Percentiles rank a stretch among this genome's conserved stretches.
Conservation (phyloP, 768 basidiomycete genomes). For the Amyloporia xantha region DNA sequence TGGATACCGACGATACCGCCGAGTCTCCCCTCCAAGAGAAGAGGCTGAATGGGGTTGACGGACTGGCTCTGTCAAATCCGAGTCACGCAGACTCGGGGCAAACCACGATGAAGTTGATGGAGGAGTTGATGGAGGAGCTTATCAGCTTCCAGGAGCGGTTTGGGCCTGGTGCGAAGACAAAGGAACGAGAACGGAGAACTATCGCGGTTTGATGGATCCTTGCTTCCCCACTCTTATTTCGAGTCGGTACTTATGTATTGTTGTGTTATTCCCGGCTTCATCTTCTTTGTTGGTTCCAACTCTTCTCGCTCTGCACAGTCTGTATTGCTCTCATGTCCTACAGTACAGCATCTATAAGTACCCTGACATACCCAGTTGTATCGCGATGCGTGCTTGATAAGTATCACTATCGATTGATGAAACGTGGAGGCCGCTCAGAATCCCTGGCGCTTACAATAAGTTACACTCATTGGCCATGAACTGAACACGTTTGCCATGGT, state of each 20-base stretch:
- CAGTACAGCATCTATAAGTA: too few relatives aligned
- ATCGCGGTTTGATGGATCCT: slow-evolving; percentile 21
- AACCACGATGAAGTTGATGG: slow-evolving; percentile 77
- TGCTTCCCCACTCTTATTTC: background rate
- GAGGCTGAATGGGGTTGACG: background rate
- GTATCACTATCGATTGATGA: too few relatives aligned
- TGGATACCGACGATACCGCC: slow-evolving; percentile 20
- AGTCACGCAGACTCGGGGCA: slow-evolving; percentile 10
- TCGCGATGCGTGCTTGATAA: too few relatives aligned
- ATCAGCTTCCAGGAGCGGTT: slow-evolving; percentile 86
- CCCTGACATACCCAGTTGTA: too few relatives aligned
- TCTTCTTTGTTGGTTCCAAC: too few relatives aligned
- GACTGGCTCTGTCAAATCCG: background rate
- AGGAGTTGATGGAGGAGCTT: slow-evolving; percentile 85
- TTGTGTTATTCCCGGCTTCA: background rate
- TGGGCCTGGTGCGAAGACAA: slow-evolving; percentile 47
- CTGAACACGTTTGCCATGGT: too few relatives aligned
- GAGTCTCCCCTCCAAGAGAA: slow-evolving; percentile 20
- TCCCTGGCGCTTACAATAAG: too few relatives aligned
- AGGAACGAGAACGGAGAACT: slow-evolving; percentile 29
- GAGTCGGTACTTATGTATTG: too few relatives aligned
- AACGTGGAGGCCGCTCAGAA: too few relatives aligned
- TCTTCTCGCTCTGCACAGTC: too few relatives aligned
- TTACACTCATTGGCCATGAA: too few relatives aligned
- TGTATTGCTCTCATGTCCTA: too few relatives aligned